A percentile compares a stretch with the other conserved stretches of the same genome.
phyloP scores from a whole-genome alignment of 1,139 yeast species.

The Lodderomyces jiufengensis region DNA sequence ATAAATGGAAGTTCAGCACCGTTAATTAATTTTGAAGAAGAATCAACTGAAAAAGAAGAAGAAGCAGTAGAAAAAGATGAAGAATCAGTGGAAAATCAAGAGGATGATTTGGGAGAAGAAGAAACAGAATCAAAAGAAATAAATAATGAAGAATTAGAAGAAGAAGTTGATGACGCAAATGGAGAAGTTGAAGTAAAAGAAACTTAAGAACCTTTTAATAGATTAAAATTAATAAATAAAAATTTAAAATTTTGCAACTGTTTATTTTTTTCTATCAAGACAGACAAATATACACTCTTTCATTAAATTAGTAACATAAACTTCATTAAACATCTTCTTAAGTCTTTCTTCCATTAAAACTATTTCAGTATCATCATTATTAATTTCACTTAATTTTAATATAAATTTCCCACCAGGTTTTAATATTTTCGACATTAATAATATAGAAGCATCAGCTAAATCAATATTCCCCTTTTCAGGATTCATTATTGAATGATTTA shows the following conservation, averaged over 20 bases:
- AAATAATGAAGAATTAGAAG: slow-evolving; percentile 18
- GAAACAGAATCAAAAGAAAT: slow-evolving; percentile 17
- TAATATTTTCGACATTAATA: slow-evolving; percentile 66
- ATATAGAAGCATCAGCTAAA: slow-evolving; percentile 85
- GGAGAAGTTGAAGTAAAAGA: slow-evolving; percentile 11
- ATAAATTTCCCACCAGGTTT: slow-evolving; percentile 70
- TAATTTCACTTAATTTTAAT: slow-evolving; percentile 68
- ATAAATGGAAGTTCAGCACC: slow-evolving; percentile 17
- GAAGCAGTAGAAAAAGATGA: slow-evolving; percentile 24
- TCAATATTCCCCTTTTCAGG: slow-evolving; percentile 43
- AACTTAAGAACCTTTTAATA: slow-evolving; percentile 8
- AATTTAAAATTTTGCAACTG: background rate
- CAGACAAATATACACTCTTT: slow-evolving; percentile 75
- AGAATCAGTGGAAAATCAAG: slow-evolving; percentile 15
- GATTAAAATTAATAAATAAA: background rate
- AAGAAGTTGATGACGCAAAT: slow-evolving; percentile 16
- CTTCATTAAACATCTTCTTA: slow-evolving; percentile 54
- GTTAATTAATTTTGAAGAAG: slow-evolving; percentile 30
- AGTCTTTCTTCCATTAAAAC: slow-evolving; percentile 53
- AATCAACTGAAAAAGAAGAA: slow-evolving; percentile 15
- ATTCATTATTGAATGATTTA: slow-evolving; percentile 25
- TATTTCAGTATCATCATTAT: slow-evolving; percentile 49
- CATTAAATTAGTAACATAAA: slow-evolving; percentile 26
- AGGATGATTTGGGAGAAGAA: slow-evolving; percentile 13
- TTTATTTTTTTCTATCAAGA: slow-evolving; percentile 31